Conservation (phyloP, 2,329 filamentous ascomycete species). For the Cladophialophora yegresii region DNA sequence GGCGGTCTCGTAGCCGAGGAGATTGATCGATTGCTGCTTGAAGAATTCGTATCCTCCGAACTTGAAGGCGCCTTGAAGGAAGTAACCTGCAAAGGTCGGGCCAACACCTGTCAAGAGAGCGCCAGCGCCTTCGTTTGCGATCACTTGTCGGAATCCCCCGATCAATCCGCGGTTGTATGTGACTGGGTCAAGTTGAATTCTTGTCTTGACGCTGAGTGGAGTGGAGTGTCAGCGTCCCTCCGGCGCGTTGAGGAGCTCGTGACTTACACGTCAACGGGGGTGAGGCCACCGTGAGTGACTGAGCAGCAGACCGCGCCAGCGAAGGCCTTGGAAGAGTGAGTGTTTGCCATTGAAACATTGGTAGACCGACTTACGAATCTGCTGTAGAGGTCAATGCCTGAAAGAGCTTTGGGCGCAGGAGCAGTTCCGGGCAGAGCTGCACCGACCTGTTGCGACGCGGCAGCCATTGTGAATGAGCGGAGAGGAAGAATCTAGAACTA, state of each 20-base stretch:
- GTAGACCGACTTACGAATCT: slow-evolving; percentile 34
- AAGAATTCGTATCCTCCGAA: slow-evolving; percentile 96
- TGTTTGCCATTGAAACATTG: background rate
- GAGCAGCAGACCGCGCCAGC: slow-evolving; percentile 98
- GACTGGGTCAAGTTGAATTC: slow-evolving; percentile 86
- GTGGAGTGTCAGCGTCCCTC: slow-evolving; percentile 37
- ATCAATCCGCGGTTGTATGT: slow-evolving; percentile 88
- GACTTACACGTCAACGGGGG: slow-evolving; percentile 98
- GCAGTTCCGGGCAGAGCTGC: slow-evolving; percentile 53
- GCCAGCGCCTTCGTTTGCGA: slow-evolving; percentile 79
- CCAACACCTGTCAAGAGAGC: slow-evolving; percentile 84
- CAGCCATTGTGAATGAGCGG: slow-evolving; percentile 43
- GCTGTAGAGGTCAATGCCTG: slow-evolving; percentile 76
- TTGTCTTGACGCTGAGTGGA: slow-evolving; percentile 79
- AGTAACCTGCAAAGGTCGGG: slow-evolving; percentile 85
- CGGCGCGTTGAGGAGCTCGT: slow-evolving; percentile 33
- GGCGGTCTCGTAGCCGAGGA: slow-evolving; percentile 74
- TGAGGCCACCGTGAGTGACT: slow-evolving; percentile 93
- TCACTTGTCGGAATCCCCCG: slow-evolving; percentile 82
- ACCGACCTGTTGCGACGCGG: slow-evolving; percentile 55
- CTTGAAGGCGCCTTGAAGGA: slow-evolving; percentile 91
- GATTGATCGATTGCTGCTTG: slow-evolving; percentile 86
- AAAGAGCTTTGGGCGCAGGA: slow-evolving; percentile 56
- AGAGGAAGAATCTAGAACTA: slow-evolving; percentile 27
- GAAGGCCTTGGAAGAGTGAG: slow-evolving; percentile 60